A percentile compares a stretch with the other conserved stretches of the same genome.
These are phyloP conservation scores for Neofusicoccum umdonicola DNA, from an alignment of 2,329 filamentous ascomycete genomes.

Conservation along the genomic window DNA sequence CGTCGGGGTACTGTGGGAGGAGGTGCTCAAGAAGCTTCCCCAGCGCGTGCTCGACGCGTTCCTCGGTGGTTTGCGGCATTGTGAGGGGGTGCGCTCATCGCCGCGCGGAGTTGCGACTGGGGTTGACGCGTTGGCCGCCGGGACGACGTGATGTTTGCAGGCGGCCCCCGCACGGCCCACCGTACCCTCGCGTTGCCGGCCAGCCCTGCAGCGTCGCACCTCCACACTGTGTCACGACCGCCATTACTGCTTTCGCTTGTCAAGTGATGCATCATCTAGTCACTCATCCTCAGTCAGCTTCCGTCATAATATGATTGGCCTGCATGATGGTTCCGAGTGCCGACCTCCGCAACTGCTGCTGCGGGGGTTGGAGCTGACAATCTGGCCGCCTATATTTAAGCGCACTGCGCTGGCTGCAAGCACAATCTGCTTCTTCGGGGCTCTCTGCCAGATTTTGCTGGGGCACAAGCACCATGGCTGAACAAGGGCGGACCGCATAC, in stretches of 20 bases:
- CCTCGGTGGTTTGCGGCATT: conserved; percentile 30
- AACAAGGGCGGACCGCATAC: neutral
- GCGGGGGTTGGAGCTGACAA: neutral
- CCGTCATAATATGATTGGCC: neutral
- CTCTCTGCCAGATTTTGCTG: too few species aligned
- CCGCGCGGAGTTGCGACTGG: conserved; percentile 10
- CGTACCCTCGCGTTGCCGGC: neutral
- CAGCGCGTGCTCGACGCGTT: conserved; percentile 76
- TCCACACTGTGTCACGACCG: too few species aligned
- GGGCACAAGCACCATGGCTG: conserved; percentile 17
- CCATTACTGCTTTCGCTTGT: too few species aligned
- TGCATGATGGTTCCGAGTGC: neutral
- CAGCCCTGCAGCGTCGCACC: neutral
- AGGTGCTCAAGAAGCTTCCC: conserved; percentile 74
- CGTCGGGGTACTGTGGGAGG: conserved; percentile 63
- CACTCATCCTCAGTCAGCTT: neutral
- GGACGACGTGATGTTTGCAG: conserved; percentile 15
- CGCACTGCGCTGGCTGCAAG: neutral
- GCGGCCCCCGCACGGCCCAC: neutral
- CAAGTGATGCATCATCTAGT: too few species aligned
- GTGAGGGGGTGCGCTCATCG: conserved; percentile 1
- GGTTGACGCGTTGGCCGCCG: conserved; percentile 10
- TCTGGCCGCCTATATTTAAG: neutral
- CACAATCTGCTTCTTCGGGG: too few species aligned
- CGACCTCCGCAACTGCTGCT: neutral